Evolutionary conservation across 352 stramenopile genomes (phyloP), one percentile per base, ranked within the genome.

Genomic region (Phytophthora multivora): DNA sequence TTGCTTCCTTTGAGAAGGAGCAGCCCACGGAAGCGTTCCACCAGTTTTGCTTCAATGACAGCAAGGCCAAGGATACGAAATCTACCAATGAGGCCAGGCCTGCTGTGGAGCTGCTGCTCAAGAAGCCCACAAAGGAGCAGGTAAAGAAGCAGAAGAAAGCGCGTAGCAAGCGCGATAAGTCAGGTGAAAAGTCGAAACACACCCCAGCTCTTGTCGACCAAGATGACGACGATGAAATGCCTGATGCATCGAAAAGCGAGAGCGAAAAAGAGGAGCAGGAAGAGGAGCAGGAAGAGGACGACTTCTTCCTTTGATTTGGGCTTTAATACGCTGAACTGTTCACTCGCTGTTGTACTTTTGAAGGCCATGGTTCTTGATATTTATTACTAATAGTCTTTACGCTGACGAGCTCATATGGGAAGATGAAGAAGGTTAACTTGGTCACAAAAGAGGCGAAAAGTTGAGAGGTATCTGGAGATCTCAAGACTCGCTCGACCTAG

Each of bases 11-110:
- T 47, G 68, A 81, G 30, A 59, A 82, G 15, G 80, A 92, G 45
- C 75, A 89, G 25, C 75, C 79, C 8, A 48, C 48, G 4, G 79
- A 89, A 5, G 79, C 78, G 1, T 92, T 92, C 64, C 70, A 90
- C 60, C 73, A 89, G 43, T 92, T 92, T 45, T 92, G 83, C 47
- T 85, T 82, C 42, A 88, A 83, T 19, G 80, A 89, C 40, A 66
- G 51, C 19, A 80, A 85, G 58, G 23, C 52, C 0, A 71, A 67
- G 28, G 49, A 70, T 25, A 58, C 65, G 0, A 38, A 49, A 4
- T 25, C 52, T 19, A 26, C 53, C 12, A 26, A 49, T 11, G 45
- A 63, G 12, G 40, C 51, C 6, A 57, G 59, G 36, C 53, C 80
- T 6, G 79, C 70, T 5, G 75, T 80, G 1, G 66, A 79, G 15